Evolutionary conservation across 441 rosid species (phyloP).

Genomic region (Theobroma grandiflorum): DNA sequence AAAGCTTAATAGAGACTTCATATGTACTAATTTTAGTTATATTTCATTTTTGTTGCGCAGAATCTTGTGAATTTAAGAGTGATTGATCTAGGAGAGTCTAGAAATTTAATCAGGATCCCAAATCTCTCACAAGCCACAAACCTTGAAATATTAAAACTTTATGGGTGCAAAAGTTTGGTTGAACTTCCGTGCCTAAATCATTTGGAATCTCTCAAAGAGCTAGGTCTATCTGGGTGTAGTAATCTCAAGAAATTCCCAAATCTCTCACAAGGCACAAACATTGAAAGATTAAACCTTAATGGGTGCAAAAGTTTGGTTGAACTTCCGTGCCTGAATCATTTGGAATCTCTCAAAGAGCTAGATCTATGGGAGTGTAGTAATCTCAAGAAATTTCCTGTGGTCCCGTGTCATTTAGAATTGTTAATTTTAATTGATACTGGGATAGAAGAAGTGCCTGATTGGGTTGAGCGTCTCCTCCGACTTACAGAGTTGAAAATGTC

Average conservation of each 20-base stretch:
- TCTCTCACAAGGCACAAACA: background rate
- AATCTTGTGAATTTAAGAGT: background rate
- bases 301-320: background rate
- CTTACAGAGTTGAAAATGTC: background rate
- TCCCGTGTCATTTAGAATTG: background rate
- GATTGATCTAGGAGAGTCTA: background rate
- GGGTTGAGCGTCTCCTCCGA: background rate
- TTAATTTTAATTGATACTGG: background rate
- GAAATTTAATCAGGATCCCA: background rate
- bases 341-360: background rate
- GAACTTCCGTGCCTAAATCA: background rate
- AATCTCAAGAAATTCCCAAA: no score
- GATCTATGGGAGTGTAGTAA: background rate
- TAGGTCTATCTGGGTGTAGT: no score
- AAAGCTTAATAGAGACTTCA: background rate
- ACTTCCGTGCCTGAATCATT: background rate
- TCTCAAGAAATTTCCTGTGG: background rate
- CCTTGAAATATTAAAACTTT: background rate
- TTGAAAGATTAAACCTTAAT: background rate
- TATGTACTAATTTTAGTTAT: background rate
- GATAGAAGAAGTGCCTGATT: background rate
- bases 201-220: background rate
- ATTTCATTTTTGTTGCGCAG: background rate
- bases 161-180: background rate
- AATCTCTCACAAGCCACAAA: background rate